Base-by-base conservation (phyloP, 495 filamentous ascomycete genomes). In the Penicillium riverlandense region DNA sequence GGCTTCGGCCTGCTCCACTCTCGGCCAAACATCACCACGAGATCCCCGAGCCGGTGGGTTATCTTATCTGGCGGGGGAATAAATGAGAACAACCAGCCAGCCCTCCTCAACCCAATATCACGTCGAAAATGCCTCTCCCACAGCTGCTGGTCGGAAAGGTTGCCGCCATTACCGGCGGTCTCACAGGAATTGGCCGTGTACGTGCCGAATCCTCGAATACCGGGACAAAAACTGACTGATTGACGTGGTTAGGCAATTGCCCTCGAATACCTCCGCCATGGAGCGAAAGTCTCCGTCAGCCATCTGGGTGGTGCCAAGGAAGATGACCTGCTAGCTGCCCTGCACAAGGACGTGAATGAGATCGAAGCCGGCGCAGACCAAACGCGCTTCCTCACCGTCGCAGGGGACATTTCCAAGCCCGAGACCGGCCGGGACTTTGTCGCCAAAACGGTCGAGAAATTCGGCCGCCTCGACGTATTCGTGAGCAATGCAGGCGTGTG, bases 401-500 rank as follows among this genome's bases (percentile, higher is more conserved):
- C 76, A 0, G 85, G 85, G 10, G 85, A 90, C 55, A 76, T 90
- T 9, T 76, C 78, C 0, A 70, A 80, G 43, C 81, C 84, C 0
- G 65, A 75, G 13, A 88, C 85, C 0, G 81, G 82, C 7, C 55
- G 61, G 2, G 53, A 63, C 1, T 72, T 90, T 11, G 74, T 88
- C 14, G 44, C 65, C 12, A 65, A 69, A 42, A 78, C 80, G 0
- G 78, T 85, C 0, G 57, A 72, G 22, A 52, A 49, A 1, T 95
- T 83, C 53, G 66, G 69, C 0, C 69, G 78, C 1, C 58, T 95
- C 1, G 86, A 95, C 59, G 72, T 94, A 2, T 90, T 90, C 62
- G 84, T 96, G 2, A 84, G 79, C 62, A 96, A 96, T 67, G 90
- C 90, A 0, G 89, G 90, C 2, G 75, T 95, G 29, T 95, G 86